Evolutionary conservation across 495 filamentous ascomycete genomes (phyloP).

Genomic region (Friedmanniomyces endolithicus): DNA sequence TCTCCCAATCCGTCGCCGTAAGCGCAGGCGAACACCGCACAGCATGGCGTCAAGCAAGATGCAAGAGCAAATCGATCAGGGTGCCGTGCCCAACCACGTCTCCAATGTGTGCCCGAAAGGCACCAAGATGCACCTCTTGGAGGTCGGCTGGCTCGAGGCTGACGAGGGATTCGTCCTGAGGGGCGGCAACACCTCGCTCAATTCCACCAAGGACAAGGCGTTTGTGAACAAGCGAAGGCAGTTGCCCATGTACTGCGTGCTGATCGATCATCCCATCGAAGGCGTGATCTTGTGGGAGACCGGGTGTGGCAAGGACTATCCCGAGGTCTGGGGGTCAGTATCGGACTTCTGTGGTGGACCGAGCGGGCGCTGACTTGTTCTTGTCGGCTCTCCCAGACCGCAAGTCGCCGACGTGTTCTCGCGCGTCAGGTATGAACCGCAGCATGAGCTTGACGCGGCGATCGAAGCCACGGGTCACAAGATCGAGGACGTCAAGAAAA

Average conservation of each 20-base stretch:
- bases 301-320: conserved; percentile 37
- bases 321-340: conserved; percentile 23
- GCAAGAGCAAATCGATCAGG: conserved; percentile 16
- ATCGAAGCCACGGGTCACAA: conserved; percentile 37
- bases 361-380: not conserved
- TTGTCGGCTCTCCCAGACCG: conserved; percentile 20
- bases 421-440: conserved; percentile 32
- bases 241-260: conserved; percentile 25
- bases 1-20: not conserved
- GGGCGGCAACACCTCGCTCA: conserved; percentile 16
- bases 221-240: conserved; percentile 19
- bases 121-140: conserved; percentile 21
- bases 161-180: conserved; percentile 22
- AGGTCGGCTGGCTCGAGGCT: conserved; percentile 20
- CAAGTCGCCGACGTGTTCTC: conserved; percentile 37
- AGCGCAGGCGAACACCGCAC: conserved; percentile 2
- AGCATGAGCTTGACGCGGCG: conserved; percentile 35
- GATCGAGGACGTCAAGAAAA: conserved; percentile 41
- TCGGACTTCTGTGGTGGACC: not conserved
- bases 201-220: conserved; percentile 7
- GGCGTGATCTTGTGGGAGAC: conserved; percentile 43
- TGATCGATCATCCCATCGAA: conserved; percentile 41
- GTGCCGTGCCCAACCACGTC: conserved; percentile 18
- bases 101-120: conserved; percentile 20
- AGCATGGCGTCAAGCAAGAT: conserved; percentile 5